Evolutionary conservation across 176 grass and related monocot genomes (phyloP).

Genomic region (Secale cereale): DNA sequence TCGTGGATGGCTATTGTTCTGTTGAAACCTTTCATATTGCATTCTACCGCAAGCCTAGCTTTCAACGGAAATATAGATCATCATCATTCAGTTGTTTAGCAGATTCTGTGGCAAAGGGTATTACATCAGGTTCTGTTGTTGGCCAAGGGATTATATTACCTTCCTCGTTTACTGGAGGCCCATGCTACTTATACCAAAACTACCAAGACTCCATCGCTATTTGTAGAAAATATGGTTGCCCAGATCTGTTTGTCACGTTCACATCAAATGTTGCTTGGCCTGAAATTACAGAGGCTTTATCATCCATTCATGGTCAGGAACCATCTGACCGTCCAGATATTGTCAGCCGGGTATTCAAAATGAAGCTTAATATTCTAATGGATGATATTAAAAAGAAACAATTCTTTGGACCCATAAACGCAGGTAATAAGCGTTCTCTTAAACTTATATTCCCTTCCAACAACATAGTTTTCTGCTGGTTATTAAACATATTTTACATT

Average conservation of each 20-base stretch:
- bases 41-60: not conserved
- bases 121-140: not conserved
- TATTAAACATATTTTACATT: not conserved
- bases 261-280: not conserved
- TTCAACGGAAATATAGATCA: not conserved
- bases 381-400: not conserved
- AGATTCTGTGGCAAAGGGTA: not conserved
- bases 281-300: not conserved
- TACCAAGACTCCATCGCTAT: not conserved
- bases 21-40: not conserved
- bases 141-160: not conserved
- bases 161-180: not conserved
- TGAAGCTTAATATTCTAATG: not conserved
- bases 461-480: not conserved
- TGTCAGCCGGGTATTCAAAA: not conserved
- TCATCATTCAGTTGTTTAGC: not conserved
- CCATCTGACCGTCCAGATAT: not conserved
- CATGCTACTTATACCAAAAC: not conserved
- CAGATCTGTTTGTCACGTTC: not conserved
- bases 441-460: not conserved
- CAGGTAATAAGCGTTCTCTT: not conserved
- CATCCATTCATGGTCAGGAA: not conserved
- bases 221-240: not conserved
- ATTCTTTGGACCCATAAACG: not conserved
- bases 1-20: not conserved